Conservation (phyloP, 176 grass and related monocot species). For the Aegilops umbellulata region DNA sequence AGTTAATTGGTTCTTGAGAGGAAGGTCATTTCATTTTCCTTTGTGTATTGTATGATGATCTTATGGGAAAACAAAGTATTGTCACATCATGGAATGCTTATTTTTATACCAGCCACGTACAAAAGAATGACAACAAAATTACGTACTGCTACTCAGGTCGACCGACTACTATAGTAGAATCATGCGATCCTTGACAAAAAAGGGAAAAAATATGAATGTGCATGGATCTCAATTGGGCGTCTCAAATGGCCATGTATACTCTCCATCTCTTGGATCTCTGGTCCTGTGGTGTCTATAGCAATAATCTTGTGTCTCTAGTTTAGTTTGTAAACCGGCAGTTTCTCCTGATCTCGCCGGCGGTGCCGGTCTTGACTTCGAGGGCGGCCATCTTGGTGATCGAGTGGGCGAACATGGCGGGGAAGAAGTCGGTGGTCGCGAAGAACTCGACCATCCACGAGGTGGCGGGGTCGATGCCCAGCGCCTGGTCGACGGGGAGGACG, state of each 20-base stretch:
- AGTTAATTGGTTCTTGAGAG: neutral
- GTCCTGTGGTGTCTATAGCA: neutral
- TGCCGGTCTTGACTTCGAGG: conserved; percentile 66
- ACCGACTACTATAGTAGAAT: conserved; percentile 24
- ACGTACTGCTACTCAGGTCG: conserved; percentile 1
- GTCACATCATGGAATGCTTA: conserved; percentile 29
- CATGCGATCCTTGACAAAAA: conserved; percentile 26
- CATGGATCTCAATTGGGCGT: neutral
- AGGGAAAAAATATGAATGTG: conserved; percentile 2
- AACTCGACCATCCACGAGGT: conserved; percentile 50
- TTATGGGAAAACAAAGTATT: neutral
- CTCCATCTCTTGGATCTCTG: neutral
- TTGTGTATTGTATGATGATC: neutral
- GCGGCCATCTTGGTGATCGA: conserved; percentile 63
- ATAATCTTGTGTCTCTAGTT: neutral
- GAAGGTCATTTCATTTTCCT: neutral
- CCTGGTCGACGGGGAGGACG: conserved; percentile 67
- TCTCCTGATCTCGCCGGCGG: conserved; percentile 56
- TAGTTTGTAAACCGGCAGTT: conserved; percentile 62
- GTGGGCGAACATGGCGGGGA: conserved; percentile 55
- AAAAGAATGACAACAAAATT: conserved; percentile 36
- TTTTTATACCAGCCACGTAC: conserved; percentile 49
- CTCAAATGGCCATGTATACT: neutral
- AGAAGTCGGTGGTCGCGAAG: conserved; percentile 36
- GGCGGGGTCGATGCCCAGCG: conserved; percentile 25